Base-by-base conservation (phyloP, 139 green algal genomes). In the Chlorella vulgaris region DNA sequence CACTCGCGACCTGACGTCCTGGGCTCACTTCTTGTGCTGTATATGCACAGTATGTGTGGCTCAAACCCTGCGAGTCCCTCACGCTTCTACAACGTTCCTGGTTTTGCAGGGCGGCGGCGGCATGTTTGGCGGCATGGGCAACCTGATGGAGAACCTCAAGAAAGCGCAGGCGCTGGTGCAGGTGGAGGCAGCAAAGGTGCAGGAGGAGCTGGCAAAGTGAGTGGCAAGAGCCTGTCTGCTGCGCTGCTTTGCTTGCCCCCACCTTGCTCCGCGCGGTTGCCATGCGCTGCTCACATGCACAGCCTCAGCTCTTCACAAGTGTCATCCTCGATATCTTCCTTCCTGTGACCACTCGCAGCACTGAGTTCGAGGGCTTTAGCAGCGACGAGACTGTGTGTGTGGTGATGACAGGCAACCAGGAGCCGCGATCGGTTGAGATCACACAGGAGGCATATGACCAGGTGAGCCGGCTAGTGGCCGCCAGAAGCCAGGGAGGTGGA, bases 161-260 rank as follows among this genome's bases (percentile, higher is more conserved):
- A 97, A 98, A 84, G 95, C 95, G 18, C 95, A 98, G 87, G 75
- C 90, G 75, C 80, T 98, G 66, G 94, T 98, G 81, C 94, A 98
- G 88, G 89, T 93, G 50, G 95, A 98, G 87, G 95, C 95, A 22
- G 88, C 92, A 29, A 91, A 93, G 61, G 90, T 98, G 50, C 95
- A 98, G 88, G 76, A 91, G 65, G 95, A 98, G 83, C 89, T 98
- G 22, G 91, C 95, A 29, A 85, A 69, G 91, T 96, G 83, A 88
- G 31, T 21, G 55, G 55, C 18, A 5, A 65, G 47, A 10, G 47
- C 47, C 47, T 58, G 47, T 15, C 15, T 58, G 47, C 47, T 58
- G 47, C 47, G 47, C 47, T 58, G 47, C 13, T 58, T 58, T 58
- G 47, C 47, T n/a, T n/a, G n/a, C n/a, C n/a, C n/a, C n/a, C n/a